Evolutionary conservation across 2,329 filamentous ascomycete genomes (phyloP).

Genomic region (Aspergillaceae sp.): DNA sequence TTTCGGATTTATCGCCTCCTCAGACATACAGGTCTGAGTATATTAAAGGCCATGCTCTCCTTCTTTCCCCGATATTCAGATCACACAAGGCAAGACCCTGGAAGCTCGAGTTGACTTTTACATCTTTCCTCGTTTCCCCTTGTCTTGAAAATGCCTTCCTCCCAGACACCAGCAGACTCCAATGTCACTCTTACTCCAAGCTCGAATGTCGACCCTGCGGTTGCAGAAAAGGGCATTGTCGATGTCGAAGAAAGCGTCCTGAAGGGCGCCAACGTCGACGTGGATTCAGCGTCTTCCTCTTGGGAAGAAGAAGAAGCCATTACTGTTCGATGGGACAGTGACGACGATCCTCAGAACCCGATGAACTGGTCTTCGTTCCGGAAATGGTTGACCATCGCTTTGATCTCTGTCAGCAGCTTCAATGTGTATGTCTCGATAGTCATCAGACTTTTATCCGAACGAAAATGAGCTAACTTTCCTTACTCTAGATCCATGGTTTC

Average conservation of each 20-base stretch:
- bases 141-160: constrained; percentile 3
- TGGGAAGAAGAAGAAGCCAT: constrained; percentile 4
- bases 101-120: background rate
- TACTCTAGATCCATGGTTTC: constrained; percentile 23
- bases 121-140: background rate
- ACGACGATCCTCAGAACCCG: constrained; percentile 9
- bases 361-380: constrained; percentile 10
- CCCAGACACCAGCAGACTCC: background rate
- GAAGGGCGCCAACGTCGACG: background rate
- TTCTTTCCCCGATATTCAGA: background rate
- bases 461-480: background rate
- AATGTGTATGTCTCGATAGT: constrained; percentile 6
- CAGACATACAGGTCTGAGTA: constrained; percentile 1
- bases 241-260: constrained; percentile 2
- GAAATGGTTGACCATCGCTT: constrained; percentile 11
- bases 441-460: background rate
- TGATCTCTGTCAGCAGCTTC: constrained; percentile 13
- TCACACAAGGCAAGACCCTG: background rate
- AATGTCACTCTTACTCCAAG: constrained; percentile 3
- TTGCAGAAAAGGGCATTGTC: constrained; percentile 5
- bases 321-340: constrained; percentile 8
- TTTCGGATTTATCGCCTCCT: background rate
- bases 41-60: constrained; percentile 3
- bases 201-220: constrained; percentile 1
- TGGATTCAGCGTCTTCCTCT: constrained; percentile 4